Evolutionary conservation across 305 asterid genomes (phyloP).

Genomic region (Fraxinus xanthoxyloides): DNA sequence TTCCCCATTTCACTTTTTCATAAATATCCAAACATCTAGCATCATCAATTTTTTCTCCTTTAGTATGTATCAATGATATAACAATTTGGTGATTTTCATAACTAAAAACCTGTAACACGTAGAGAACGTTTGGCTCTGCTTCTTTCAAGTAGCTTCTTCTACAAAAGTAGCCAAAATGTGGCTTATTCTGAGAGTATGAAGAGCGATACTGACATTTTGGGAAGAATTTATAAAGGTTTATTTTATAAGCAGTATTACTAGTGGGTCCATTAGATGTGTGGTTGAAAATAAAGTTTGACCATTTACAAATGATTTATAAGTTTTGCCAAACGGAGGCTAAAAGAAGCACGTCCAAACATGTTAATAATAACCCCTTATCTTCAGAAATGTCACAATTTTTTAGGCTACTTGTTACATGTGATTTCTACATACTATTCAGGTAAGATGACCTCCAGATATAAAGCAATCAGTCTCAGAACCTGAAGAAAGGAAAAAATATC

Average conservation of each 20-base stretch:
- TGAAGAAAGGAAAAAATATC: conserved; percentile 7
- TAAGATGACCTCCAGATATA: not conserved
- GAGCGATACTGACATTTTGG: not conserved
- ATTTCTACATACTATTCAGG: not conserved
- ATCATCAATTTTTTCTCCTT: not conserved
- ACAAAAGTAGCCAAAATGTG: not conserved
- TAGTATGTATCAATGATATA: not conserved
- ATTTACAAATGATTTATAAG: not conserved
- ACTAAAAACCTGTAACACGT: not conserved
- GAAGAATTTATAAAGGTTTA: not conserved
- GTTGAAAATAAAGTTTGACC: not conserved
- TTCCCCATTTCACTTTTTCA: not conserved
- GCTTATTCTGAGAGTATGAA: not conserved
- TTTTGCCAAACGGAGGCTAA: not conserved
- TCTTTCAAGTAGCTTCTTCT: not conserved
- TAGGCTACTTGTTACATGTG: not conserved
- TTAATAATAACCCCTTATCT: not conserved
- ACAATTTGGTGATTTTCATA: not conserved
- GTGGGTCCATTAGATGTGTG: not conserved
- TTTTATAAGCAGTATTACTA: not conserved
- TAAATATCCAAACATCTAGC: not conserved
- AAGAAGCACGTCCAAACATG: not conserved
- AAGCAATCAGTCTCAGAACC: not conserved
- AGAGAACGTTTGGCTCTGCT: not conserved
- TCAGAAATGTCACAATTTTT: not conserved